A percentile compares a stretch with the other conserved stretches of the same genome.
phyloP scores from a whole-genome alignment of 1,284 basidiomycete species.

The Cystobasidiaceae sp. region DNA sequence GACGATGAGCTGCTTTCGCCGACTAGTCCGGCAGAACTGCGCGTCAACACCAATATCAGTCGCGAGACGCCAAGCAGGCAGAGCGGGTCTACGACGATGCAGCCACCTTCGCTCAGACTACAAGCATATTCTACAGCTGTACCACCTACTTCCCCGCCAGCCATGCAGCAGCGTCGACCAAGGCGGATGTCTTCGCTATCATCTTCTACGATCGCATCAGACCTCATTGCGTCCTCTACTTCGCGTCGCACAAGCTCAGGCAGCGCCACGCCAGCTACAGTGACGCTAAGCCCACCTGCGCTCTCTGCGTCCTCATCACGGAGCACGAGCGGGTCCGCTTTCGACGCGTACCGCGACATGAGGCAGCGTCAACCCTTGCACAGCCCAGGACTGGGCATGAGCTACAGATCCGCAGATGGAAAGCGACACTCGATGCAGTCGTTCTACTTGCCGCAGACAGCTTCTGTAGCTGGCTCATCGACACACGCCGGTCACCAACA shows the following conservation, averaged over 20 bases:
- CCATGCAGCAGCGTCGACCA: background rate
- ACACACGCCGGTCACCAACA: background rate
- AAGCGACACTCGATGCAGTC: conserved; percentile 11
- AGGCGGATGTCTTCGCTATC: conserved; percentile 3
- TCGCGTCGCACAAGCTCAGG: background rate
- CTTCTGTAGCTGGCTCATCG: background rate
- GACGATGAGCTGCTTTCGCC: background rate
- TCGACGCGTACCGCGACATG: background rate
- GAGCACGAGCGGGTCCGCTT: background rate
- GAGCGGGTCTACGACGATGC: background rate
- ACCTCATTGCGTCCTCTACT: conserved; percentile 1
- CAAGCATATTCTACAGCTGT: conserved; percentile 3
- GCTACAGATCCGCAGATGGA: background rate
- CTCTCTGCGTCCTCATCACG: background rate
- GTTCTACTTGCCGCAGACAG: background rate
- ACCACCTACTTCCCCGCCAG: background rate
- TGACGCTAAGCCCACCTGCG: background rate
- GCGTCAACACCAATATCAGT: background rate
- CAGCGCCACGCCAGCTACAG: background rate
- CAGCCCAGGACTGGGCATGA: conserved; percentile 1
- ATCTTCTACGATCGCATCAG: conserved; percentile 6
- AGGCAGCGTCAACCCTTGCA: conserved; percentile 1
- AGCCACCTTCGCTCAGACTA: background rate
- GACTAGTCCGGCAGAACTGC: background rate
- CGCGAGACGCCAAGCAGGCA: background rate